Base-by-base conservation (phyloP, 2,329 filamentous ascomycete species). In the Fusarium newnesense region DNA sequence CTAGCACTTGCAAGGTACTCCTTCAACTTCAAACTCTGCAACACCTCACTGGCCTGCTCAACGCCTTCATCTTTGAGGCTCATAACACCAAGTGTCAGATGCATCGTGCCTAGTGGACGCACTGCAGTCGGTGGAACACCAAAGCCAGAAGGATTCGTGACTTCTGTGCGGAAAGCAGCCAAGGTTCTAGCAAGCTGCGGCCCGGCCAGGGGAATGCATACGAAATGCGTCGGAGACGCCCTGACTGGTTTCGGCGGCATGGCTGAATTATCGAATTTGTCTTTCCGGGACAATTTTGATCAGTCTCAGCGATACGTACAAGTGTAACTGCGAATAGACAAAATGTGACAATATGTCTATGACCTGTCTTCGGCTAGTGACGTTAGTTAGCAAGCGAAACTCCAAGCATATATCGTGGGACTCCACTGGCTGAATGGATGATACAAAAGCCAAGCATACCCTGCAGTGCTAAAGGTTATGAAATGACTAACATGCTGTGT, bases 1-100 rank as follows among this genome's bases (percentile, higher is more conserved):
- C 75, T 75, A n/a, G 75, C 75, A 26, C 66, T 77, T 11, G 78
- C 77, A 11, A 88, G 79, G 7, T 86, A 78, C 24, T 84, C 82
- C n/a, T 76, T 82, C 64, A 81, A 82, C 61, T 76, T 76, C 37
- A 88, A 74, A 21, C 77, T 75, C 59, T 71, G 76, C 28, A 88
- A 78, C 44, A 87, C 69, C 42, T 80, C 80, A 19, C 82, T 77
- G 4, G 87, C 87, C 43, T 76, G 80, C 7, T 82, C 82, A 11
- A 88, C 72, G 9, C 87, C 85, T 6, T 85, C 81, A 5, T 84
- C 85, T 7, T 85, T 82, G 15, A 97, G 87, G 72, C 88, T 92
- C 93, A 98, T 95, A 3, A 97, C 93, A 0, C 95, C 95, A 0
- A 98, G 86, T 0, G 95, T 98, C 6, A 97, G 84, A 81, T 98